Percentiles rank a stretch among this genome's conserved stretches.
These are phyloP conservation scores for Metarhizium album DNA, from an alignment of 2,329 filamentous ascomycete species.

Conservation along the genomic window DNA sequence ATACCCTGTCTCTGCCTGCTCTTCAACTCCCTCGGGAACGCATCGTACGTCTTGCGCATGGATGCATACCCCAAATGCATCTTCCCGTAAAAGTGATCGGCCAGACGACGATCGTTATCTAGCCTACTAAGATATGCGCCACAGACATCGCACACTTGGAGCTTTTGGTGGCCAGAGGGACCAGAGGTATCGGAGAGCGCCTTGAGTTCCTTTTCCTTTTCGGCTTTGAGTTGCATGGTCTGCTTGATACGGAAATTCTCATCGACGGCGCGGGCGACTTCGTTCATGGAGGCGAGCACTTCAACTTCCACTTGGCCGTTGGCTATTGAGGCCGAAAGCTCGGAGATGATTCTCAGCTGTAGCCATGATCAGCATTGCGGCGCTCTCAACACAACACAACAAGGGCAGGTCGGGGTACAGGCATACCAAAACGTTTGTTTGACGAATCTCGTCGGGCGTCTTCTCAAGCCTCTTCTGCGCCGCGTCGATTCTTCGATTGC, in stretches of 20 bases:
- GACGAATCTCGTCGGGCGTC: slow-evolving; percentile 92
- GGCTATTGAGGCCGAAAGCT: slow-evolving; percentile 67
- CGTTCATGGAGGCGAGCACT: slow-evolving; percentile 69
- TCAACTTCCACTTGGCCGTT: slow-evolving; percentile 77
- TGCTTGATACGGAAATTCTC: slow-evolving; percentile 81
- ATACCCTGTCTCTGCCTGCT: slow-evolving; percentile 46
- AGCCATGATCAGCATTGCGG: background rate
- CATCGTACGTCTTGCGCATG: slow-evolving; percentile 89
- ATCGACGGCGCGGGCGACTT: slow-evolving; percentile 71
- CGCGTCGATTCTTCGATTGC: slow-evolving; percentile 84
- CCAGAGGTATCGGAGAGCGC: slow-evolving; percentile 84
- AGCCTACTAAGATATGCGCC: slow-evolving; percentile 86
- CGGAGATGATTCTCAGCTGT: slow-evolving; percentile 69
- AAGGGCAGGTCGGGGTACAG: background rate
- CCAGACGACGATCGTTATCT: slow-evolving; percentile 87
- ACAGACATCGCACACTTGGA: slow-evolving; percentile 97
- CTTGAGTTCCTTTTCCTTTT: slow-evolving; percentile 81
- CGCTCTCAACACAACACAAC: background rate
- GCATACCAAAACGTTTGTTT: slow-evolving; percentile 72
- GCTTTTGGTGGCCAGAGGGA: slow-evolving; percentile 89
- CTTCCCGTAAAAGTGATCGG: slow-evolving; percentile 98
- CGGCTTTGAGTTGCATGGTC: slow-evolving; percentile 69
- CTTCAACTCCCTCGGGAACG: slow-evolving; percentile 79
- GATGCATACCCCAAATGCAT: slow-evolving; percentile 98
- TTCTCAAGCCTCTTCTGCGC: slow-evolving; percentile 89